Percentiles rank a stretch among this genome's conserved stretches.
These are phyloP conservation scores for Ceratocystis albifundus DNA, from an alignment of 2,329 filamentous ascomycete species.

Conservation along the genomic window DNA sequence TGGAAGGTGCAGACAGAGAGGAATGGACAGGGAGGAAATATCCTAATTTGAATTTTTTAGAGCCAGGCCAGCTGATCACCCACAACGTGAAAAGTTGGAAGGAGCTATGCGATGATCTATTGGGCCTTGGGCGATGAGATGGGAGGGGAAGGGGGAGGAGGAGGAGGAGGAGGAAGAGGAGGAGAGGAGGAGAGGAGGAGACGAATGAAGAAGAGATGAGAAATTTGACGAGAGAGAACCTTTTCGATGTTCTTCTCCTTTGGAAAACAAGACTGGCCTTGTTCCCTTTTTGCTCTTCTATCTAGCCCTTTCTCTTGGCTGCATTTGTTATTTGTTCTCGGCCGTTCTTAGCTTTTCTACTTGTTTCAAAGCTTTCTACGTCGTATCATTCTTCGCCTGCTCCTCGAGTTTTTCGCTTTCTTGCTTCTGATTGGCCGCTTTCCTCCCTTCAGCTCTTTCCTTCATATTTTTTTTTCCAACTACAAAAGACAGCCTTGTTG, in stretches of 20 bases:
- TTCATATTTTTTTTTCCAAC: not conserved
- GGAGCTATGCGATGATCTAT: not conserved
- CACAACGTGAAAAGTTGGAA: not conserved
- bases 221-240: not conserved
- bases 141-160: no score
- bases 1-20: not conserved
- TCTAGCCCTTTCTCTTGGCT: not conserved
- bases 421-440: not conserved
- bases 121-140: constrained; percentile 2
- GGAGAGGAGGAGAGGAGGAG: not conserved
- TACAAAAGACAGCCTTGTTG: no score
- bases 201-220: not conserved
- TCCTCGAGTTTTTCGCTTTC: not conserved
- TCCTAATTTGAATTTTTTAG: not conserved
- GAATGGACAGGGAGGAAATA: not conserved
- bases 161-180: no score
- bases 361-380: not conserved
- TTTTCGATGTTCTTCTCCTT: constrained; percentile 6
- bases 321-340: not conserved
- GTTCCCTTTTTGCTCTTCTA: constrained; percentile 11
- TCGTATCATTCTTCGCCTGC: not conserved
- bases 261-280: not conserved
- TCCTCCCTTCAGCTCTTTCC: not conserved
- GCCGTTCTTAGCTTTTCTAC: not conserved
- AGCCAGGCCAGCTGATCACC: not conserved